These are phyloP conservation scores for Cladophialophora yegresii DNA, from an alignment of 2,329 filamentous ascomycete genomes.

Conservation along the genomic window DNA sequence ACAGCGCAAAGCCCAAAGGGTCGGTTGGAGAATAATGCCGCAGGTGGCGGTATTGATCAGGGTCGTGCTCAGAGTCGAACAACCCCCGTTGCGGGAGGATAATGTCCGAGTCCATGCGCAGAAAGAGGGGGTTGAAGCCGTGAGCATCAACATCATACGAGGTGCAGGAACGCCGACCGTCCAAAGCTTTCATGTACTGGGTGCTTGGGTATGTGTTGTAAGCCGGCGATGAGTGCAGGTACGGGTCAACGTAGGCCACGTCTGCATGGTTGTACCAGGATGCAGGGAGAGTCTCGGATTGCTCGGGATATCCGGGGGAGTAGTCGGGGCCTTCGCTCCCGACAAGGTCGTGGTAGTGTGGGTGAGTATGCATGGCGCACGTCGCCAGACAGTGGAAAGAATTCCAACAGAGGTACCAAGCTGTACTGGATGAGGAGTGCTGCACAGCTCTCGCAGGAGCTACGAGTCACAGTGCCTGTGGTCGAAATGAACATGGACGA, in stretches of 20 bases:
- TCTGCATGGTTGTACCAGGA: conserved; percentile 14
- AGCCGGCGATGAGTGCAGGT: conserved; percentile 11
- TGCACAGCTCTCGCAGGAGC: neutral
- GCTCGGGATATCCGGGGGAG: neutral
- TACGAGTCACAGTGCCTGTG: neutral
- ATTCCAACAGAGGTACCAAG: neutral
- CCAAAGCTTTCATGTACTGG: conserved; percentile 1
- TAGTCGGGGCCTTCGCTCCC: conserved; percentile 20
- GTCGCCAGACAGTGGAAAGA: neutral
- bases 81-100: conserved; percentile 11
- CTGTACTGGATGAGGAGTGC: neutral
- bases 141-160: conserved; percentile 27
- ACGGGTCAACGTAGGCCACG: conserved; percentile 22
- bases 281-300: neutral
- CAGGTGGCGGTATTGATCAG: conserved; percentile 17
- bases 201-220: conserved; percentile 11
- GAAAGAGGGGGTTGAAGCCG: conserved; percentile 20
- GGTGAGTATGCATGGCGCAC: conserved; percentile 17
- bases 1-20: conserved; percentile 20
- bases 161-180: conserved; percentile 3
- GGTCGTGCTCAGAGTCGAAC: conserved; percentile 8
- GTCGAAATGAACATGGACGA: neutral
- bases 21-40: conserved; percentile 31
- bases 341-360: conserved; percentile 21
- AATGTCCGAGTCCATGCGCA: neutral